Evolutionary conservation across 805 yeast genomes (phyloP).

Genomic region (Wickerhamomyces strasburgensis): DNA sequence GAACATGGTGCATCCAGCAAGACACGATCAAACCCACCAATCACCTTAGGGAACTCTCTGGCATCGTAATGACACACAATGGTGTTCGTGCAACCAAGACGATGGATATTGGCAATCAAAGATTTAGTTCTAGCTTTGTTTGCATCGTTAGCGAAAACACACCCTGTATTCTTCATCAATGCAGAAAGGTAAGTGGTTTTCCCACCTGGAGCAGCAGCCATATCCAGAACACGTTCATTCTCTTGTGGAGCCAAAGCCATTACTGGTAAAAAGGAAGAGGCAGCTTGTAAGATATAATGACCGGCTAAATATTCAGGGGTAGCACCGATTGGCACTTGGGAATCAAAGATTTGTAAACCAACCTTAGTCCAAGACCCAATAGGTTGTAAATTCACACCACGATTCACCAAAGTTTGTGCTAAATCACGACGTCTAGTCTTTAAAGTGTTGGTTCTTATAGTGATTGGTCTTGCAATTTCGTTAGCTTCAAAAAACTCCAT

Average conservation of each 20-base stretch:
- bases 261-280: slow-evolving; percentile 94
- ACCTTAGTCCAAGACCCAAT: slow-evolving; percentile 98
- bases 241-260: slow-evolving; percentile 98
- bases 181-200: slow-evolving; percentile 94
- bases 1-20: slow-evolving; percentile 98
- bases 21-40: slow-evolving; percentile 96
- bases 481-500: slow-evolving; percentile 98
- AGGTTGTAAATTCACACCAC: slow-evolving; percentile 97
- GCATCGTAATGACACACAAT: slow-evolving; percentile 98
- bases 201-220: slow-evolving; percentile 99
- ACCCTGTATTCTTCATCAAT: slow-evolving; percentile 96
- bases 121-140: slow-evolving; percentile 96
- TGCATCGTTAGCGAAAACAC: slow-evolving; percentile 95
- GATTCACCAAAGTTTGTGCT: slow-evolving; percentile 89
- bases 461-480: slow-evolving; percentile 93
- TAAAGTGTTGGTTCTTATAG: slow-evolving; percentile 95
- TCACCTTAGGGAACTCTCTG: slow-evolving; percentile 94
- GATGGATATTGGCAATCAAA: slow-evolving; percentile 92
- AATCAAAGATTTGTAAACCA: slow-evolving; percentile 94
- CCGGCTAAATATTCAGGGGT: slow-evolving; percentile 99
- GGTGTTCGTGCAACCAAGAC: slow-evolving; percentile 94
- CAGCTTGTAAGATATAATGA: slow-evolving; percentile 96
- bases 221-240: slow-evolving; percentile 90
- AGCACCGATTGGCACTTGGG: slow-evolving; percentile 99
- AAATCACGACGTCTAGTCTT: slow-evolving; percentile 93